A percentile compares a stretch with the other conserved stretches of the same genome.
Conservation (phyloP, 2,329 filamentous ascomycete genomes). For the Xylariaceae sp. region DNA sequence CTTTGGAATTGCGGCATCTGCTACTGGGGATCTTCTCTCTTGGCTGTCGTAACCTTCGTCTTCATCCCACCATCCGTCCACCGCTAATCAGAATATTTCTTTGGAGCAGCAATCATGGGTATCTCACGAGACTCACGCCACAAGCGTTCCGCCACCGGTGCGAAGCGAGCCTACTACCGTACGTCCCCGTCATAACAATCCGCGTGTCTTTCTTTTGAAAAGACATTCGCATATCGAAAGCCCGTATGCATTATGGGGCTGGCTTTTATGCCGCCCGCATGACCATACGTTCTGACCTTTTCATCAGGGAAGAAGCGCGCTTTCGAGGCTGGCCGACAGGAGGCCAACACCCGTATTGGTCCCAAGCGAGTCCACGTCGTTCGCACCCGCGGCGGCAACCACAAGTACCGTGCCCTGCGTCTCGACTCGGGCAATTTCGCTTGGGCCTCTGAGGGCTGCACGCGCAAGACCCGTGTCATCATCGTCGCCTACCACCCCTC, state of each 20-base stretch:
- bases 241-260: slow-evolving; percentile 62
- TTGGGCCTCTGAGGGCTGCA: slow-evolving; percentile 96
- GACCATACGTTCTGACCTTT: slow-evolving; percentile 77
- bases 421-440: slow-evolving; percentile 99
- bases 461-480: slow-evolving; percentile 99
- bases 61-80: not conserved
- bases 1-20: not conserved
- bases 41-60: not conserved
- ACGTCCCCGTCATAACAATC: slow-evolving; percentile 53
- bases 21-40: not conserved
- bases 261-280: slow-evolving; percentile 37
- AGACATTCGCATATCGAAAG: slow-evolving; percentile 58
- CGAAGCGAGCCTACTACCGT: slow-evolving; percentile 94
- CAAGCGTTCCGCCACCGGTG: slow-evolving; percentile 99
- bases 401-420: slow-evolving; percentile 98
- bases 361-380: slow-evolving; percentile 95
- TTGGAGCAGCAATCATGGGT: slow-evolving; percentile 86
- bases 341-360: slow-evolving; percentile 99
- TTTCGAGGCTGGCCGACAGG: slow-evolving; percentile 99
- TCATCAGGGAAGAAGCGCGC: slow-evolving; percentile 90
- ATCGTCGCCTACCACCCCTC: slow-evolving; percentile 98
- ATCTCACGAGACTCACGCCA: slow-evolving; percentile 99
- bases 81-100: slow-evolving; percentile 34
- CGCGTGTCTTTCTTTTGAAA: slow-evolving; percentile 29
- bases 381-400: slow-evolving; percentile 97